Conservation (phyloP, 2,329 filamentous ascomycete species). For the Sporothrix schenckii region DNA sequence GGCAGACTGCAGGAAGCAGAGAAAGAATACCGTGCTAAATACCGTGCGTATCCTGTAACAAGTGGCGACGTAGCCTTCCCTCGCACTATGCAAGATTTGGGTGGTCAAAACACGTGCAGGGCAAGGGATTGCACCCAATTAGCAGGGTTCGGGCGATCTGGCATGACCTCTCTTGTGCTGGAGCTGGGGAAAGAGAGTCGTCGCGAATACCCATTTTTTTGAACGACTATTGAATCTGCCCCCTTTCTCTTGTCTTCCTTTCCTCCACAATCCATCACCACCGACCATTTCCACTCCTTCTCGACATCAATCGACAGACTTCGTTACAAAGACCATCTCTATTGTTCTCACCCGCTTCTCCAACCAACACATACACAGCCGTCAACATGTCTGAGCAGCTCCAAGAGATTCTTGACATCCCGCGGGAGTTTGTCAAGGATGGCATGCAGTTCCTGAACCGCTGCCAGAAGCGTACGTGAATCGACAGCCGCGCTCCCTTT, state of each 20-base stretch:
- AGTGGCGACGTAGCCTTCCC: background rate
- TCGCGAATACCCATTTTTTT: slow-evolving; percentile 21
- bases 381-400: slow-evolving; percentile 66
- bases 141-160: slow-evolving; percentile 35
- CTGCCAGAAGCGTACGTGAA: slow-evolving; percentile 62
- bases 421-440: slow-evolving; percentile 65
- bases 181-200: slow-evolving; percentile 14
- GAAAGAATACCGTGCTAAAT: background rate
- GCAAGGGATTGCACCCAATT: slow-evolving; percentile 8
- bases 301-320: background rate
- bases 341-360: background rate
- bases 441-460: slow-evolving; percentile 64
- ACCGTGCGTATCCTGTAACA: background rate
- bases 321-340: background rate
- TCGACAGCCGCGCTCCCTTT: fast-evolving
- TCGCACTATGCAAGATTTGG: slow-evolving; percentile 4
- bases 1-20: background rate
- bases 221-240: slow-evolving; percentile 18
- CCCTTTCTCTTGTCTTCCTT: slow-evolving; percentile 27
- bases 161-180: slow-evolving; percentile 31
- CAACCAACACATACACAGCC: slow-evolving; percentile 2
- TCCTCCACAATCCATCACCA: slow-evolving; percentile 8
- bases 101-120: slow-evolving; percentile 17
- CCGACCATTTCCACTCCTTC: background rate
- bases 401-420: slow-evolving; percentile 70